These are phyloP conservation scores for Globisporangium carolinianum DNA, from an alignment of 352 stramenopile genomes.

Conservation along the genomic window DNA sequence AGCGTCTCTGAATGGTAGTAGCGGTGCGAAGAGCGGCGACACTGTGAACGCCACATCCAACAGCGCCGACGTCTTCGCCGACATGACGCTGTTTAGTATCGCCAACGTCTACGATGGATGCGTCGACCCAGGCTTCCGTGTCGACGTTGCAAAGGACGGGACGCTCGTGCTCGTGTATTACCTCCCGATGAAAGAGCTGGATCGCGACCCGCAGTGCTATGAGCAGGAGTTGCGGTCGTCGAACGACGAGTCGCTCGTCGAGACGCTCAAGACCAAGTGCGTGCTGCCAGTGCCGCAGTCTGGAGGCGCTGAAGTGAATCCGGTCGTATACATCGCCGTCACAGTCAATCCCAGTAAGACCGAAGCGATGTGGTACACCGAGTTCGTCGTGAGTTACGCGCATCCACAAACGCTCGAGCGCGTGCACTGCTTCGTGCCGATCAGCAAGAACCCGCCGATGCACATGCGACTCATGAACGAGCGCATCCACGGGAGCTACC, in stretches of 20 bases:
- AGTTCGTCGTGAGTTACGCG: slow-evolving; percentile 57
- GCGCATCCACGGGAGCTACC: slow-evolving; percentile 49
- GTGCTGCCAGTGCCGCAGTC: slow-evolving; percentile 20
- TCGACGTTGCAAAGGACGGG: slow-evolving; percentile 54
- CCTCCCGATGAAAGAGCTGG: slow-evolving; percentile 31
- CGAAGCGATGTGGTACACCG: slow-evolving; percentile 18
- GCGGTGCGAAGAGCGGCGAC: background rate
- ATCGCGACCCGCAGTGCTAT: slow-evolving; percentile 35
- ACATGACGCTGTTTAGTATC: slow-evolving; percentile 73
- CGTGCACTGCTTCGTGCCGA: slow-evolving; percentile 27
- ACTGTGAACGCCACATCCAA: background rate
- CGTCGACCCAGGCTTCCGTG: slow-evolving; percentile 52
- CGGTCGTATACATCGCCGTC: slow-evolving; percentile 48
- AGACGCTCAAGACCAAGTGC: slow-evolving; percentile 17
- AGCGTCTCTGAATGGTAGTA: background rate
- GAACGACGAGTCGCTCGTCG: slow-evolving; percentile 11
- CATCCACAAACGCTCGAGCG: slow-evolving; percentile 33
- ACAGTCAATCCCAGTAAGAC: slow-evolving; percentile 36
- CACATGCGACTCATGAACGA: slow-evolving; percentile 21
- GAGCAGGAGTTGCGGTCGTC: slow-evolving; percentile 35
- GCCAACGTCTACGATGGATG: slow-evolving; percentile 55
- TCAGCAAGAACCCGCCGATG: slow-evolving; percentile 19
- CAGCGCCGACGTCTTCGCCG: slow-evolving; percentile 17
- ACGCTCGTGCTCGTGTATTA: slow-evolving; percentile 60
- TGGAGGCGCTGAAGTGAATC: slow-evolving; percentile 13